Base-by-base conservation (phyloP, 495 filamentous ascomycete species). In the Letharia lupina region DNA sequence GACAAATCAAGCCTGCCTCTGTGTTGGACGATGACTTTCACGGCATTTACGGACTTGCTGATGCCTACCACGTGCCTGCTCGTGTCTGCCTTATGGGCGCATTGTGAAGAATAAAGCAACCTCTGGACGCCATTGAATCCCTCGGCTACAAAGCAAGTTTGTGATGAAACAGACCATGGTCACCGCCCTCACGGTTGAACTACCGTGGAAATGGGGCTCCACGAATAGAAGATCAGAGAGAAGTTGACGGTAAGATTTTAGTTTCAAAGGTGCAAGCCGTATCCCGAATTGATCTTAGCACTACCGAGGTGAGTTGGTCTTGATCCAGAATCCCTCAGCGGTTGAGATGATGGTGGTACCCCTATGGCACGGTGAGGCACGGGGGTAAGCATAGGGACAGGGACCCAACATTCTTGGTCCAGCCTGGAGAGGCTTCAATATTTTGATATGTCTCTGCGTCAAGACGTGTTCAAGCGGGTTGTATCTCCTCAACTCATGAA, bases 341-440 rank as follows among this genome's bases (percentile, higher is more conserved):
- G n/a, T n/a, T 48, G 45, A 4, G 1, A 39, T 39, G 45, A 10
- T 52, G 48, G 23, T 31, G 48, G 48, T 52, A 52, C 48, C 48
- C 48, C 23, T 52, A 52, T 52, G 48, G 48, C 48, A 52, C 48
- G 48, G 48, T 52, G 48, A 52, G 48, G 48, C 48, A 52, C 48
- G 48, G 48, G n/a, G 48, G 48, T 47, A n/a, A 47, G 45, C 45
- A 13, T 12, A 28, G 13, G 11, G 1, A 11, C 9, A 1, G 4
- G 18, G 20, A 1, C 20, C 45, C 44, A 28, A n/a, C 7, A 48
- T 16, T 48, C 45, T 9, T 7, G 7, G 4, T 5, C 18, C 23
- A 48, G 20, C 20, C 18, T 48, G 45, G 20, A 8, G 0, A 1
- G 7, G 45, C 18, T n/a, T 48, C 7, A 20, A n/a, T n/a, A n/a